phyloP scores from a whole-genome alignment of 306 rosid genomes.

The Acacia crassicarpa region DNA sequence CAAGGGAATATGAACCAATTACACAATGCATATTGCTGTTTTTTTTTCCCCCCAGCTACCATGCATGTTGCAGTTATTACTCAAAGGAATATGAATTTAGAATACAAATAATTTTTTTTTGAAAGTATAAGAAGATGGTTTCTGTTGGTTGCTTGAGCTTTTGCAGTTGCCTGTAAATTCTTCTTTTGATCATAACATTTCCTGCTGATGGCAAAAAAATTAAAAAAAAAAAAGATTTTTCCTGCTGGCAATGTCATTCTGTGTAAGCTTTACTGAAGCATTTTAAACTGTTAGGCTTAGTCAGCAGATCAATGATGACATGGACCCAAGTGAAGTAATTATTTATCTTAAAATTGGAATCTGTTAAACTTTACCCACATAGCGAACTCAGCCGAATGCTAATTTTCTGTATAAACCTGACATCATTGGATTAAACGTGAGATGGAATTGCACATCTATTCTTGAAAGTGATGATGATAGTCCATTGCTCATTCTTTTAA shows the following conservation, averaged over 20 bases:
- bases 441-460: neutral
- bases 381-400: neutral
- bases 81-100: neutral
- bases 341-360: neutral
- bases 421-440: slow-evolving; percentile 2
- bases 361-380: neutral
- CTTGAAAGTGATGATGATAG: neutral
- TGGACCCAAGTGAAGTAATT: neutral
- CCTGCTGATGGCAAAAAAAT: neutral
- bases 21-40: no score
- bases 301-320: neutral
- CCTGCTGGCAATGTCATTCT: neutral
- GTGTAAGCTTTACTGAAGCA: neutral
- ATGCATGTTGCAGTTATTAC: no score
- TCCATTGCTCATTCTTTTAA: neutral
- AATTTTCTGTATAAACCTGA: neutral
- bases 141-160: neutral
- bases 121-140: neutral
- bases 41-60: no score
- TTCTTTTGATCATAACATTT: neutral
- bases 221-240: no score
- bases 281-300: neutral
- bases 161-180: neutral
- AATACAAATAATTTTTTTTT: neutral
- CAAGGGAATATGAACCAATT: no score